phyloP scores from a whole-genome alignment of 2,329 filamentous ascomycete genomes.

The Xylariaceae sp. region DNA sequence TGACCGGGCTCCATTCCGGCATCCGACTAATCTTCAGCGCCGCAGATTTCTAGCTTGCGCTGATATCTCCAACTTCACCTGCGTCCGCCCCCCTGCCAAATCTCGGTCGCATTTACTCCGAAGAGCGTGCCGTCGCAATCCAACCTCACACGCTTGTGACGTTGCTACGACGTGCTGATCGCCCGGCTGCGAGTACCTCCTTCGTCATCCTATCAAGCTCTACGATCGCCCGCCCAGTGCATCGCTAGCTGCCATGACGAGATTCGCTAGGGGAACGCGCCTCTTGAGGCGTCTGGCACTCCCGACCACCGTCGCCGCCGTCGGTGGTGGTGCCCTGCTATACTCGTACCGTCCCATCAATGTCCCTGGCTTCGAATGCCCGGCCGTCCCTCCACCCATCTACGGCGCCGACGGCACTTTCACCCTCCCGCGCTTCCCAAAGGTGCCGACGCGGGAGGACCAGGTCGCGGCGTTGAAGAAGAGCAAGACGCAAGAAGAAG shows the following conservation, averaged over 20 bases:
- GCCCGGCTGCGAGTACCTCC: neutral
- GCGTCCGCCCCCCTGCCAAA: neutral
- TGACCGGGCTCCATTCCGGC: too few species aligned
- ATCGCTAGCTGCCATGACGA: slow-evolving; percentile 26
- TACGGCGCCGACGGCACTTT: slow-evolving; percentile 68
- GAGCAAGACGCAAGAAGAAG: slow-evolving; percentile 41
- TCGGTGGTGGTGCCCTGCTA: slow-evolving; percentile 44
- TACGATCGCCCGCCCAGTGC: slow-evolving; percentile 6
- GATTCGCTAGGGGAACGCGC: slow-evolving; percentile 28
- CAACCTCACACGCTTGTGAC: neutral
- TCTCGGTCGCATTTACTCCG: slow-evolving; percentile 16
- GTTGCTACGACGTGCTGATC: neutral
- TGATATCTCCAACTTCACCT: slow-evolving; percentile 4
- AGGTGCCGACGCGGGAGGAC: slow-evolving; percentile 58
- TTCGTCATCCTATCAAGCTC: neutral
- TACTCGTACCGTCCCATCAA: slow-evolving; percentile 66
- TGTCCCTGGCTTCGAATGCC: slow-evolving; percentile 67
- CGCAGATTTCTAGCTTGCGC: neutral
- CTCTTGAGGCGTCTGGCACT: slow-evolving; percentile 44
- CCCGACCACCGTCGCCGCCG: slow-evolving; percentile 40
- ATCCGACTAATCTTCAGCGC: too few species aligned
- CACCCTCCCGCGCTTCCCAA: slow-evolving; percentile 64
- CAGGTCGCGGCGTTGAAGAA: slow-evolving; percentile 61
- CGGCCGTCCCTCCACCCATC: slow-evolving; percentile 67
- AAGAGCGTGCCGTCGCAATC: neutral